Conservation (phyloP, 2,329 filamentous ascomycete genomes). For the Cadophora sp. region DNA sequence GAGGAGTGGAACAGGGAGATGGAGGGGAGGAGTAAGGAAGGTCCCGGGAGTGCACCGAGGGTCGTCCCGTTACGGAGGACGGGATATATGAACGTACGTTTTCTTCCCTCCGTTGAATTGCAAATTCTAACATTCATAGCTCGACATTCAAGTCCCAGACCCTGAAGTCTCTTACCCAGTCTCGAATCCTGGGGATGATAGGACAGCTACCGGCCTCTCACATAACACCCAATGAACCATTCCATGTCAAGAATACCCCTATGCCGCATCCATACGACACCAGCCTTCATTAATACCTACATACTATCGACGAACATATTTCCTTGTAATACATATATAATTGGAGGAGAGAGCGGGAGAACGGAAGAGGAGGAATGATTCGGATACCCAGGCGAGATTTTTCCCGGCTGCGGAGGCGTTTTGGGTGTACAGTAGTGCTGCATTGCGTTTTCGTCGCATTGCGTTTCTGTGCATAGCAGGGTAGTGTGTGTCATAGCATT, state of each 20-base stretch:
- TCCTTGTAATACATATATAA: not conserved
- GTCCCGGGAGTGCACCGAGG: conserved; percentile 63
- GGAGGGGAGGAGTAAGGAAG: conserved; percentile 62
- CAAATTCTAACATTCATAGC: conserved; percentile 52
- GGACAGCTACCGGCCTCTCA: conserved; percentile 31
- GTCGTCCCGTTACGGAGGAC: conserved; percentile 82
- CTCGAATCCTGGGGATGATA: conserved; percentile 21
- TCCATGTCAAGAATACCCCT: not conserved
- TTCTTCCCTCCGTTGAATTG: not conserved
- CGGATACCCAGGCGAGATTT: conserved; percentile 9
- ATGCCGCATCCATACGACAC: not conserved
- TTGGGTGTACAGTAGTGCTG: not conserved
- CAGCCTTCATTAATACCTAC: not conserved
- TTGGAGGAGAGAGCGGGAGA: not conserved
- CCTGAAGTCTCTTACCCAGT: conserved; percentile 65
- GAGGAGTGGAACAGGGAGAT: conserved; percentile 84
- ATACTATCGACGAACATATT: conserved; percentile 3
- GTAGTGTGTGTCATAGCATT: not conserved
- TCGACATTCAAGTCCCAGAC: conserved; percentile 83
- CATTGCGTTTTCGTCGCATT: not conserved
- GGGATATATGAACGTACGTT: conserved; percentile 81
- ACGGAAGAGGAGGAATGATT: not conserved
- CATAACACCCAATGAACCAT: conserved; percentile 19
- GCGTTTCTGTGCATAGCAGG: not conserved
- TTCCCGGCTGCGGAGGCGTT: conserved; percentile 3